phyloP scores from a whole-genome alignment of 306 rosid genomes.

The Trichosanthes truncata region DNA sequence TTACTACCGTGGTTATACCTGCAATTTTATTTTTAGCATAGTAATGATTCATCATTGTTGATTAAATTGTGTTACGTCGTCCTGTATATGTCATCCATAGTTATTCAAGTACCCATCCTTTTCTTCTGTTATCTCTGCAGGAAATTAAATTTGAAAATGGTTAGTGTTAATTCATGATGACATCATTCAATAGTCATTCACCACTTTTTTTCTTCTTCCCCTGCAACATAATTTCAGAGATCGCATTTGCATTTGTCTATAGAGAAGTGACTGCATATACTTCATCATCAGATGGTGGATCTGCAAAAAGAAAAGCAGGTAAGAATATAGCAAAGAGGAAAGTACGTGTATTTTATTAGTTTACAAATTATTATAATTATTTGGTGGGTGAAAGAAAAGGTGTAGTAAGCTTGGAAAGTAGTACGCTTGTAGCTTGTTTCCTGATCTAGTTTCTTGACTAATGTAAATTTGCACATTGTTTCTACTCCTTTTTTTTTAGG shows the following conservation, averaged over 20 bases:
- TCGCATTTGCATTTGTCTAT: constrained; percentile 74
- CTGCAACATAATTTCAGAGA: constrained; percentile 30
- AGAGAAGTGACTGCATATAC: constrained; percentile 47
- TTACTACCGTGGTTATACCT: neutral
- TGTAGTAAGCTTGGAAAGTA: neutral
- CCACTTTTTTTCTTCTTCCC: constrained; percentile 10
- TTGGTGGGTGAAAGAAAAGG: neutral
- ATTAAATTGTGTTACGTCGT: neutral
- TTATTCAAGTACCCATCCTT: neutral
- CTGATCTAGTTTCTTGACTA: neutral
- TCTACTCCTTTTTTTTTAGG: neutral
- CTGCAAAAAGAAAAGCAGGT: constrained; percentile 84
- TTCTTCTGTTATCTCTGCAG: neutral
- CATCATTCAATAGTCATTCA: constrained; percentile 6
- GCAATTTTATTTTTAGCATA: neutral
- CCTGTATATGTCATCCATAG: neutral
- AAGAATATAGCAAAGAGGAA: neutral
- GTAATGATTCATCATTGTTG: neutral
- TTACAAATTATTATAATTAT: neutral
- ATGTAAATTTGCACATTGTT: neutral
- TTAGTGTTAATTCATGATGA: neutral
- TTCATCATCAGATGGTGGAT: constrained; percentile 28
- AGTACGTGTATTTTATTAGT: neutral
- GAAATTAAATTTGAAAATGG: neutral
- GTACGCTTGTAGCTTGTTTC: neutral